These are phyloP conservation scores for Ophiostoma angusticollis DNA, from an alignment of 2,329 filamentous ascomycete species.

Conservation along the genomic window DNA sequence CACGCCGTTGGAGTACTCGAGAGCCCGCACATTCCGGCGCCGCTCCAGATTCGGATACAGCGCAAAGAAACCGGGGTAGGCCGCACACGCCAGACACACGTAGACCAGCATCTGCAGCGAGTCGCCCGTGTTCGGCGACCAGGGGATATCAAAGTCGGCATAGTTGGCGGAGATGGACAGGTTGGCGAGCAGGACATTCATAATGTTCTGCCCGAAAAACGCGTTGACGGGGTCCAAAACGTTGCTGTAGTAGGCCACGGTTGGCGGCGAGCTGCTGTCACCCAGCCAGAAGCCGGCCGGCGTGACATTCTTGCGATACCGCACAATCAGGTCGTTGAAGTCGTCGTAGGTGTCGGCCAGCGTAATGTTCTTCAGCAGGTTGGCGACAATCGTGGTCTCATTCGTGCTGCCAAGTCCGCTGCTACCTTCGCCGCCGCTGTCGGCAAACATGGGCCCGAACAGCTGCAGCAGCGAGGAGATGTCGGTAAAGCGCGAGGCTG, in stretches of 20 bases:
- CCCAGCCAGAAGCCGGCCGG: constrained; percentile 74
- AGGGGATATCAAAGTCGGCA: constrained; percentile 63
- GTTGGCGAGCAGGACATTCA: constrained; percentile 54
- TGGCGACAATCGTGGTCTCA: not conserved
- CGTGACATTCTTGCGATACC: constrained; percentile 53
- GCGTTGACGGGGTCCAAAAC: constrained; percentile 39
- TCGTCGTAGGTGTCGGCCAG: constrained; percentile 50
- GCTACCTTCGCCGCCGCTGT: constrained; percentile 6
- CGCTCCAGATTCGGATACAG: constrained; percentile 82
- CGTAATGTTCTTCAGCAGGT: constrained; percentile 24
- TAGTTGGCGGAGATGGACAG: constrained; percentile 59
- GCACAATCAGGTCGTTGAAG: constrained; percentile 53
- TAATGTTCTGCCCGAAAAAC: constrained; percentile 51
- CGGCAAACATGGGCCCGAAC: constrained; percentile 28
- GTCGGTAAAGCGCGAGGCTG: constrained; percentile 27
- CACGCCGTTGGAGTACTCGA: constrained; percentile 89
- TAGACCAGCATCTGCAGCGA: constrained; percentile 71
- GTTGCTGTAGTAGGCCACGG: constrained; percentile 60
- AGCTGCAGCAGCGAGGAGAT: constrained; percentile 19
- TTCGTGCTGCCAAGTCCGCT: constrained; percentile 7
- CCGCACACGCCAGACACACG: constrained; percentile 63
- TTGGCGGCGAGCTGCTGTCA: constrained; percentile 43
- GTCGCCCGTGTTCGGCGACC: constrained; percentile 53
- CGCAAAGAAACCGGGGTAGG: constrained; percentile 76
- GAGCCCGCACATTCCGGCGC: constrained; percentile 61